A percentile compares a stretch with the other conserved stretches of the same genome.
These are phyloP conservation scores for Wallacemonas sp. DNA, from an alignment of 208 protist species.

Conservation along the genomic window DNA sequence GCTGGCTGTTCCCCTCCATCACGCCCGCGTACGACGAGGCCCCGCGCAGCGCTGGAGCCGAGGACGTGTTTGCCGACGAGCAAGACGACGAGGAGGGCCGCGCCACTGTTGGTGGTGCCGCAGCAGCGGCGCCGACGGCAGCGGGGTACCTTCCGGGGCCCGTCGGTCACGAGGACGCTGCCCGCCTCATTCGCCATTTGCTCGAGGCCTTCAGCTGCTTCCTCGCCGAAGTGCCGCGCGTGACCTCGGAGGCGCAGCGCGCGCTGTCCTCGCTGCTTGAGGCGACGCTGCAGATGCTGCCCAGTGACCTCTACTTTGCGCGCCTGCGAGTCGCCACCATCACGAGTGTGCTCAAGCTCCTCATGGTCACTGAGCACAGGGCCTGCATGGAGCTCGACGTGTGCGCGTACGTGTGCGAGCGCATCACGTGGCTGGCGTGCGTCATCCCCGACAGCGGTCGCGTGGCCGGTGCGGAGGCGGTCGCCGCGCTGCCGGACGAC, in stretches of 20 bases:
- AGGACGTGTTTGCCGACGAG: no score
- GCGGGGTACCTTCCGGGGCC: no score
- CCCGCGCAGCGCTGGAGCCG: background rate
- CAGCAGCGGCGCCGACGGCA: no score
- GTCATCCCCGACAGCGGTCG: background rate
- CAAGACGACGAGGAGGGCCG: no score
- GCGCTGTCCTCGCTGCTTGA: slow-evolving; percentile 24
- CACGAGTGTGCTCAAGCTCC: slow-evolving; percentile 34
- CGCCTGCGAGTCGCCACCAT: slow-evolving; percentile 26
- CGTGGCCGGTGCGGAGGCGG: background rate
- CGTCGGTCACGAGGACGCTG: slow-evolving; percentile 23
- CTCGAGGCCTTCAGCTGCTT: slow-evolving; percentile 36
- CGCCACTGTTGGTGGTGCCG: no score
- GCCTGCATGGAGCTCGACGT: background rate
- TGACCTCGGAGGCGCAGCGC: slow-evolving; percentile 18
- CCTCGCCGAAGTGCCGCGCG: slow-evolving; percentile 28
- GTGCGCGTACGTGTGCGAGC: slow-evolving; percentile 9
- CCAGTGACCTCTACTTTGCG: slow-evolving; percentile 33
- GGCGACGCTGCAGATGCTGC: slow-evolving; percentile 30
- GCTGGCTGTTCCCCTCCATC: slow-evolving; percentile 23
- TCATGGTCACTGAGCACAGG: slow-evolving; percentile 20
- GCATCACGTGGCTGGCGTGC: slow-evolving; percentile 2
- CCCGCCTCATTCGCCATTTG: slow-evolving; percentile 31
- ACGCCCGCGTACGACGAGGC: background rate
- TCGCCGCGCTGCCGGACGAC: background rate